Conservation (phyloP, 371 early-diverging fungal species). For the Nematocida sp. region DNA sequence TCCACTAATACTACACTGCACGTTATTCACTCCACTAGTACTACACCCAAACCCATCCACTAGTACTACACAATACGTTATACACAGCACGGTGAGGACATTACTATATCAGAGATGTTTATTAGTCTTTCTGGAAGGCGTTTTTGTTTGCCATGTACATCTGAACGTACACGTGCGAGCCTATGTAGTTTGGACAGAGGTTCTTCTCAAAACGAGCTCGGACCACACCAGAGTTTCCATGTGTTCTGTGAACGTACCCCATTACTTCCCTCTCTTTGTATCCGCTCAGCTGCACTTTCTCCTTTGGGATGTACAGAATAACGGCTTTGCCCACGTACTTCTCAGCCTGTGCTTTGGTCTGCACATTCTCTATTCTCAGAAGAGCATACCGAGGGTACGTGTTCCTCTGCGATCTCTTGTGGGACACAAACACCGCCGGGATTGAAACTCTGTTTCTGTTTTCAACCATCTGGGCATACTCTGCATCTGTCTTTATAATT, state of each 20-base stretch:
- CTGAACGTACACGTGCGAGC: slow-evolving; percentile 59
- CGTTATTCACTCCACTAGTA: not conserved
- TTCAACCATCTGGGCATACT: slow-evolving; percentile 34
- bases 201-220: slow-evolving; percentile 62
- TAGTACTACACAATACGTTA: not conserved
- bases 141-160: slow-evolving; percentile 60
- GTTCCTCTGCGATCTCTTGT: slow-evolving; percentile 59
- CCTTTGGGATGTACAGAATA: slow-evolving; percentile 52
- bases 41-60: not conserved
- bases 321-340: slow-evolving; percentile 63
- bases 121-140: slow-evolving; percentile 54
- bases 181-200: slow-evolving; percentile 56
- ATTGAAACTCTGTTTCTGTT: slow-evolving; percentile 47
- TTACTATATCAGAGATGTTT: not conserved
- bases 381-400: slow-evolving; percentile 58
- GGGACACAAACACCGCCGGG: slow-evolving; percentile 62
- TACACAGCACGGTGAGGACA: not conserved
- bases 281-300: slow-evolving; percentile 46
- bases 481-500: slow-evolving; percentile 48
- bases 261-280: slow-evolving; percentile 54
- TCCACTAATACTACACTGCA: not conserved
- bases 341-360: slow-evolving; percentile 54
- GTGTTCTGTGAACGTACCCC: slow-evolving; percentile 49
- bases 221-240: slow-evolving; percentile 64
- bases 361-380: slow-evolving; percentile 57